These are phyloP conservation scores for Tolypocladium sp. DNA, from an alignment of 2,329 filamentous ascomycete genomes.

Conservation along the genomic window DNA sequence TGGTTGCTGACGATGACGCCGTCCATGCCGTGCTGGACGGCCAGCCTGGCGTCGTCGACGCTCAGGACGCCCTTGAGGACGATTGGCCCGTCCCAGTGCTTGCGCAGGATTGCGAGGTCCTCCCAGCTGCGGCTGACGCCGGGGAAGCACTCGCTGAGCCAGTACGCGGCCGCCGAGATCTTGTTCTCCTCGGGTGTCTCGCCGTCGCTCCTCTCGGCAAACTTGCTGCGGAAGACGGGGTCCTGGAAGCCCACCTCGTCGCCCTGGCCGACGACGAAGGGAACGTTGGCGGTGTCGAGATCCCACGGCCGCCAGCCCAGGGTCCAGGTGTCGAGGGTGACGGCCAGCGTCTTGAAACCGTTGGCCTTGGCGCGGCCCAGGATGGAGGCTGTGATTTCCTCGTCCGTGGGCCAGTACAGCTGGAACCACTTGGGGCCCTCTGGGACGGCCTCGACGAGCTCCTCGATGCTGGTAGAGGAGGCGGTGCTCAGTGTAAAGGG, in stretches of 20 bases:
- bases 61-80: slow-evolving; percentile 32
- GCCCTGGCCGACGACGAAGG: slow-evolving; percentile 51
- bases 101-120: slow-evolving; percentile 46
- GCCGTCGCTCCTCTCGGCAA: slow-evolving; percentile 27
- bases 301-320: slow-evolving; percentile 62
- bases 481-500: slow-evolving; percentile 63
- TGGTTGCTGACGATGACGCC: slow-evolving; percentile 34
- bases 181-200: slow-evolving; percentile 37
- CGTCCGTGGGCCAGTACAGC: slow-evolving; percentile 62
- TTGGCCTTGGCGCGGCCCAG: slow-evolving; percentile 50
- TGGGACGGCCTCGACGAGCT: slow-evolving; percentile 51
- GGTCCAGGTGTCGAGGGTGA: slow-evolving; percentile 64
- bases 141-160: slow-evolving; percentile 43
- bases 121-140: slow-evolving; percentile 45
- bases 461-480: slow-evolving; percentile 52
- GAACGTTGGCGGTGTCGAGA: slow-evolving; percentile 52
- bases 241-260: slow-evolving; percentile 56
- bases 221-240: slow-evolving; percentile 44
- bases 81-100: slow-evolving; percentile 49
- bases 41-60: slow-evolving; percentile 28
- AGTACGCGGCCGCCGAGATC: slow-evolving; percentile 39
- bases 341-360: slow-evolving; percentile 57
- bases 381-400: slow-evolving; percentile 56
- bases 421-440: slow-evolving; percentile 60
- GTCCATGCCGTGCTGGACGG: slow-evolving; percentile 25